phyloP scores from a whole-genome alignment of 2,329 filamentous ascomycete genomes.

The Pseudomassariella vexata region DNA sequence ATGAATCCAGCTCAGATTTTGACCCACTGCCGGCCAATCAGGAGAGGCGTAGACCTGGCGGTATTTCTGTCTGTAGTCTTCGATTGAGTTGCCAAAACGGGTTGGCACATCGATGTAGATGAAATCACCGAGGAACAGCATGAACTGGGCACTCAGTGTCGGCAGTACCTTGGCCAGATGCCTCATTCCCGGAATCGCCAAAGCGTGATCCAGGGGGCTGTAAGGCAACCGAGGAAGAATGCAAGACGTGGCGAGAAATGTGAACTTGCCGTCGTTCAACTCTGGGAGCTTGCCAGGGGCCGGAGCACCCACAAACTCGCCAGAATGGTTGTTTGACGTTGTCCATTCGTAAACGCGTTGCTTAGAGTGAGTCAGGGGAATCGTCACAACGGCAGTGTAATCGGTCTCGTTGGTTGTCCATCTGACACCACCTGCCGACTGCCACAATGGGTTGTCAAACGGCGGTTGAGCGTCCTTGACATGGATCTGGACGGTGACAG shows the following conservation, averaged over 20 bases:
- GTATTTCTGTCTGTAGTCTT: conserved; percentile 86
- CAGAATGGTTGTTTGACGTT: conserved; percentile 80
- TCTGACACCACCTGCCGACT: conserved; percentile 57
- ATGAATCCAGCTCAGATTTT: conserved; percentile 93
- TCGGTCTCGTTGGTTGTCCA: conserved; percentile 73
- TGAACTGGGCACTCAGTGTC: conserved; percentile 67
- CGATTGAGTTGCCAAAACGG: conserved; percentile 63
- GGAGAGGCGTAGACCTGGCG: conserved; percentile 93
- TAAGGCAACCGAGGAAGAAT: conserved; percentile 91
- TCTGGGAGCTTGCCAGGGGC: conserved; percentile 57
- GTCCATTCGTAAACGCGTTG: conserved; percentile 77
- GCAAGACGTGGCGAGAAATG: conserved; percentile 88
- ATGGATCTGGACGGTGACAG: conserved; percentile 65
- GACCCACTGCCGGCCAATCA: conserved; percentile 72
- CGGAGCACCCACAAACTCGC: conserved; percentile 75
- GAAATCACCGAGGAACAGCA: conserved; percentile 81
- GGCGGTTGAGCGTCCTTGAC: conserved; percentile 44
- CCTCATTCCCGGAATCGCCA: conserved; percentile 75
- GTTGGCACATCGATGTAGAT: conserved; percentile 87
- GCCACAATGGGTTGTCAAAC: conserved; percentile 58
- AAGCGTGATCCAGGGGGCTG: conserved; percentile 72
- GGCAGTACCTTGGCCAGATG: conserved; percentile 70
- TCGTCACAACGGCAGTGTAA: conserved; percentile 66
- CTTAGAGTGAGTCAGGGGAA: conserved; percentile 58
- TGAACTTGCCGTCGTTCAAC: conserved; percentile 65